A percentile compares a stretch with the other conserved stretches of the same genome.
These are phyloP conservation scores for Sclerotinia nivalis DNA, from an alignment of 2,329 filamentous ascomycete genomes.

Conservation along the genomic window DNA sequence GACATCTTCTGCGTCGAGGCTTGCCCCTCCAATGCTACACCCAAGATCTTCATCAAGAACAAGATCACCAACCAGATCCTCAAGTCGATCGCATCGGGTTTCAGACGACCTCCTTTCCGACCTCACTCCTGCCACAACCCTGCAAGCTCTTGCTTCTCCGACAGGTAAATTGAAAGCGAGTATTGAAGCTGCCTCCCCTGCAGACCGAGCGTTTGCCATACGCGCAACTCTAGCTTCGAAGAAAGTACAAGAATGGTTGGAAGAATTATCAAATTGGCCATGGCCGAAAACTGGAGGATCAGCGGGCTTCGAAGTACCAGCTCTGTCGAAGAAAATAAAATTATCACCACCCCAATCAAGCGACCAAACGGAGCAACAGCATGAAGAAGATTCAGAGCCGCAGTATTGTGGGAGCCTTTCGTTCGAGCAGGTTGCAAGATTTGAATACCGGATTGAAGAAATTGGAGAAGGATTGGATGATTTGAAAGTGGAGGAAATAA, in stretches of 20 bases:
- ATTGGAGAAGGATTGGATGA: slow-evolving; percentile 70
- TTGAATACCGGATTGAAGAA: slow-evolving; percentile 72
- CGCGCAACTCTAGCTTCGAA: slow-evolving; percentile 70
- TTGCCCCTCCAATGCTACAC: slow-evolving; percentile 31
- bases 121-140: slow-evolving; percentile 60
- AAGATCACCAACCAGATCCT: slow-evolving; percentile 35
- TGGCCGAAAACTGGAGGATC: slow-evolving; percentile 55
- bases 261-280: slow-evolving; percentile 64
- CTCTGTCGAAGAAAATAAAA: slow-evolving; percentile 45
- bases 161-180: slow-evolving; percentile 56
- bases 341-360: slow-evolving; percentile 38
- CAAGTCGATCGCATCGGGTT: slow-evolving; percentile 25
- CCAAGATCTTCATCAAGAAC: slow-evolving; percentile 25
- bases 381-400: slow-evolving; percentile 26
- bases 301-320: slow-evolving; percentile 55
- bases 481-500: slow-evolving; percentile 82
- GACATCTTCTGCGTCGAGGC: slow-evolving; percentile 30
- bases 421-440: slow-evolving; percentile 61
- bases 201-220: slow-evolving; percentile 71
- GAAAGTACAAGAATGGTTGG: slow-evolving; percentile 71
- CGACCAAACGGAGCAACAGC: slow-evolving; percentile 4
- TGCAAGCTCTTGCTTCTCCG: slow-evolving; percentile 59
- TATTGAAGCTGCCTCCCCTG: slow-evolving; percentile 61
- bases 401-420: slow-evolving; percentile 63
- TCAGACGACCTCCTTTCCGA: slow-evolving; percentile 61